Evolutionary conservation across 371 early-diverging fungal species (phyloP), one percentile per base, ranked within the genome.

Genomic region (Syncephalis plumigaleata): DNA sequence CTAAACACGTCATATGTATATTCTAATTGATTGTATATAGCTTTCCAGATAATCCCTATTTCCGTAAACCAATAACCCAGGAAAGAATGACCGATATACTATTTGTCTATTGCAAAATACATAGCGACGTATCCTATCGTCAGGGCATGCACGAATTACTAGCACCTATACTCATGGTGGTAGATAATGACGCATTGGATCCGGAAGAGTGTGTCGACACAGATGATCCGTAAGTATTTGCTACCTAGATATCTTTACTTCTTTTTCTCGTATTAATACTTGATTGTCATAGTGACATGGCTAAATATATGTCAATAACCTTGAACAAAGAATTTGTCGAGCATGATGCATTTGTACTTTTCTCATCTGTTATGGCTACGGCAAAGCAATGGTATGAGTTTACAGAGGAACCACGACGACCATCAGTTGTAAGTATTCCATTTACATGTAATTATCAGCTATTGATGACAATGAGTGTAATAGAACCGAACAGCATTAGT

Each of bases 141-240:
- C 94, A 94, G 58, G 94, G 94, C n/a, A 94, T 94, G 94, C 94
- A 94, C 60, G 94, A 94, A 57, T 56, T 94, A 22, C 59, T 88
- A 23, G 94, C 90, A 0, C 87, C 88, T 9, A 60, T 91, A 4
- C 72, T 86, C 26, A 67, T 75, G 66, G 77, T 80, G 0, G 70
- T 91, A 13, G 68, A 84, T 16, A 40, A 57, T 9, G 91, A 91
- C 47, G 58, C 63, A 36, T 43, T 70, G 23, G 55, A 56, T 37
- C 15, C 24, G 3, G 17, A 40, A 25, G 43, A 22, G 17, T 47
- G n/a, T 24, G 38, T 3, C 22, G 26, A 37, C 22, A 22, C 11
- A 20, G 15, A 13, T 39, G 44, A 24, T 47, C 42, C 18, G 25
- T 42, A 18, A 39, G 20, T 15, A 36, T 36, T 36, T 4, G 36